These are phyloP conservation scores for Gaultheria prostrata DNA, from an alignment of 148 eudicot genomes.

Conservation along the genomic window DNA sequence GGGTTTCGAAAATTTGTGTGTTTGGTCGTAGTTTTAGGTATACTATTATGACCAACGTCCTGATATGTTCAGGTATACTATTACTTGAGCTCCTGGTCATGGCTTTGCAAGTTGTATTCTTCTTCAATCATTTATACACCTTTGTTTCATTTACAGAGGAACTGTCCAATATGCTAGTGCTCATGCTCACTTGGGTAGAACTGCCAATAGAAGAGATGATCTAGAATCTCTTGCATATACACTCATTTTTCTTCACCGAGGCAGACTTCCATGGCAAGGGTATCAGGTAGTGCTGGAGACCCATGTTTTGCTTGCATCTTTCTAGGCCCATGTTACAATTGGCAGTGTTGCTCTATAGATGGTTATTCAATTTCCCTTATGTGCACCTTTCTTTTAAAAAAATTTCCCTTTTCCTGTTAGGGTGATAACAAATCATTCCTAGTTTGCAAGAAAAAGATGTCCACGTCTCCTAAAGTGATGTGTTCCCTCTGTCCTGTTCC, in stretches of 20 bases:
- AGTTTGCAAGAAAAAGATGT: slow-evolving; percentile 94
- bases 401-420: slow-evolving; percentile 26
- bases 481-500: slow-evolving; percentile 77
- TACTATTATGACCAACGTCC: slow-evolving; percentile 93
- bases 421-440: slow-evolving; percentile 87
- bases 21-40: no score
- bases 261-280: slow-evolving; percentile 96
- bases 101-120: not conserved
- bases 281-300: slow-evolving; percentile 52
- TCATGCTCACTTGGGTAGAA: slow-evolving; percentile 96
- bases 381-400: not conserved
- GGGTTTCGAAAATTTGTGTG: no score
- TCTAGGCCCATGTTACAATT: not conserved
- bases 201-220: slow-evolving; percentile 91
- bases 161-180: slow-evolving; percentile 93
- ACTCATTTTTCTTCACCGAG: slow-evolving; percentile 75
- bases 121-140: not conserved
- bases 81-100: slow-evolving; percentile 6
- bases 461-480: slow-evolving; percentile 71
- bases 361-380: not conserved
- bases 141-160: slow-evolving; percentile 43
- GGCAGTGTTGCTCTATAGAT: not conserved
- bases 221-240: slow-evolving; percentile 92
- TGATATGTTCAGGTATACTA: slow-evolving; percentile 75
- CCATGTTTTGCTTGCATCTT: not conserved